Base-by-base conservation (phyloP, 495 filamentous ascomycete genomes). In the Corynascus novoguineensis region DNA sequence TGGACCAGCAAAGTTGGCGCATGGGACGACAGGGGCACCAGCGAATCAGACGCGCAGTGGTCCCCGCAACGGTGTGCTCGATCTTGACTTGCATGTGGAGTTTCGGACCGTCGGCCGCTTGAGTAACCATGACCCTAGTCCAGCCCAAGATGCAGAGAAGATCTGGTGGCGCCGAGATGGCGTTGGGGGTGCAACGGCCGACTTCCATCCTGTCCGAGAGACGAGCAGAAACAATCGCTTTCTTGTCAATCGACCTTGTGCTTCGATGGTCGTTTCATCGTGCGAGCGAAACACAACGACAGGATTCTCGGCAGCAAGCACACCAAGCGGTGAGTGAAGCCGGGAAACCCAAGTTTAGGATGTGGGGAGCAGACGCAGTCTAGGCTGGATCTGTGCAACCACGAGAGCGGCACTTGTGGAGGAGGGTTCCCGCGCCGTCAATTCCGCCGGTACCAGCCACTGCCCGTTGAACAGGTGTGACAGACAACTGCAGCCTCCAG, bases 61-160 rank as follows among this genome's bases (percentile, higher is more conserved):
- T n/a, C 24, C 38, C 35, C 19, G 53, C 57, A 61, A 68, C 59
- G 56, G 63, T 57, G 67, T 58, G 55, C 40, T 59, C 57, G 69
- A 70, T 69, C 68, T 63, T 60, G 68, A n/a, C 61, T 35, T 64
- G 63, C 61, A 68, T 64, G 64, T 70, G 69, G 69, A 72, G 68
- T 72, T 61, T 69, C 69, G 69, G 69, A 60, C 69, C 69, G 69
- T 32, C 64, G 55, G 60, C 69, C 69, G 69, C n/a, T 65, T 52
- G 49, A 48, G 54, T 59, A 53, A 57, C 63, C 41, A 47, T 55
- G 46, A 40, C 57, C 64, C 45, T 45, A 50, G 52, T 27, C 32
- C 19, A 29, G 53, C 53, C n/a, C 53, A 56, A 49, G 52, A 21
- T 48, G 29, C 38, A 25, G 28, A 58, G 55, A 51, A 47, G 65